phyloP scores from a whole-genome alignment of 139 green algal species.

The Edaphochlamys debaryana region DNA sequence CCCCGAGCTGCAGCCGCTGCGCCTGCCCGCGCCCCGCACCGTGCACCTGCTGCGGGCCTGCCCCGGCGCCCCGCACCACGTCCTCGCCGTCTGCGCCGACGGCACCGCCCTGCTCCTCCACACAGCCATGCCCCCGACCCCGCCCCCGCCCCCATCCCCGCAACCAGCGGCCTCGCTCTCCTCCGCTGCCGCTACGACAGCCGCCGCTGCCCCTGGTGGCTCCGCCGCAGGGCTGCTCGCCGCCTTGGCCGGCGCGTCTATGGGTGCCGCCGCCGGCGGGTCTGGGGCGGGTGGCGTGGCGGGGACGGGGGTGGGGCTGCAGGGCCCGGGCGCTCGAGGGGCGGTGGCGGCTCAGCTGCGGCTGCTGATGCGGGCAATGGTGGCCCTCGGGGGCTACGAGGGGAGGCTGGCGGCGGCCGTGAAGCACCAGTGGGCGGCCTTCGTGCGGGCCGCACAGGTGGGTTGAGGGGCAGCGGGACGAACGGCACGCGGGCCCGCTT shows the following conservation, averaged over 20 bases:
- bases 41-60: neutral
- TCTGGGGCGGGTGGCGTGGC: no score
- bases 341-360: conserved; percentile 26
- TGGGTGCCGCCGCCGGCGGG: neutral
- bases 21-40: neutral
- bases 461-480: neutral
- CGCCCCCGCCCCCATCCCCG: neutral
- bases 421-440: neutral
- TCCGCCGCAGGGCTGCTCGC: conserved; percentile 25
- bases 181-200: neutral
- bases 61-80: conserved; percentile 11
- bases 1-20: conserved; percentile 22
- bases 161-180: neutral
- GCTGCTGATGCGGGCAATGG: conserved; percentile 9
- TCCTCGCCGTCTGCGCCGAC: neutral
- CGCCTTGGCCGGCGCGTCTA: neutral
- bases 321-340: neutral
- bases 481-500: neutral
- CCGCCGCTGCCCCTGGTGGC: neutral
- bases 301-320: neutral
- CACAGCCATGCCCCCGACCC: neutral
- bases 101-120: neutral
- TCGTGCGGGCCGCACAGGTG: conserved; percentile 7
- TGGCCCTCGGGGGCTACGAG: neutral
- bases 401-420: neutral